Conservation (phyloP, 2,329 filamentous ascomycete species). For the Endocalyx cinctus region DNA sequence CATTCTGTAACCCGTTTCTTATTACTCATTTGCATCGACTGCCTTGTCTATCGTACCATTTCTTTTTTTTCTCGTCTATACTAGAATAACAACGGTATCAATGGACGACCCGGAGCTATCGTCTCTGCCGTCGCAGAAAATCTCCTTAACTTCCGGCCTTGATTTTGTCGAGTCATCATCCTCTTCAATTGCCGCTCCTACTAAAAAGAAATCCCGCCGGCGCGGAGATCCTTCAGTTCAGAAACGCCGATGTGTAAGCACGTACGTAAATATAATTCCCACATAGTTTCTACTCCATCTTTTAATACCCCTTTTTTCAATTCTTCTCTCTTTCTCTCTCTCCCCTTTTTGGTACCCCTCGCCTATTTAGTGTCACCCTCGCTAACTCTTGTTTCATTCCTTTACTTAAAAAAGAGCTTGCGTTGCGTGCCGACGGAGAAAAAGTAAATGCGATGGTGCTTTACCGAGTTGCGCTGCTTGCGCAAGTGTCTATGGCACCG, state of each 20-base stretch:
- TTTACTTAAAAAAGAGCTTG: slow-evolving; percentile 48
- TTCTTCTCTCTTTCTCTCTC: neutral
- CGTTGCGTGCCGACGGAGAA: slow-evolving; percentile 72
- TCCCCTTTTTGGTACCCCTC: too few relatives aligned
- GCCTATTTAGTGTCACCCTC: too few relatives aligned
- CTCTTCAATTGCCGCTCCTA: slow-evolving; percentile 5
- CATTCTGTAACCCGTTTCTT: too few relatives aligned
- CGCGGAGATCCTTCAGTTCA: slow-evolving; percentile 42
- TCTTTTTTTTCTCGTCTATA: slow-evolving; percentile 1
- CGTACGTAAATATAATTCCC: too few relatives aligned
- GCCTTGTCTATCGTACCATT: slow-evolving; percentile 9
- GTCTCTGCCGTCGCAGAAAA: slow-evolving; percentile 14
- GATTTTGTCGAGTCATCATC: slow-evolving; percentile 7
- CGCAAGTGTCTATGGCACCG: slow-evolving; percentile 83
- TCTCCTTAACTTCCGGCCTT: slow-evolving; percentile 8
- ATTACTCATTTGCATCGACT: too few relatives aligned
- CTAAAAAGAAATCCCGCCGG: slow-evolving; percentile 48
- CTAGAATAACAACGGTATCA: neutral
- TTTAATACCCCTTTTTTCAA: slow-evolving; percentile 2
- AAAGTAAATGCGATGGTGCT: slow-evolving; percentile 89
- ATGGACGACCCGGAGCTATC: slow-evolving; percentile 21
- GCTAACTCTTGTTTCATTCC: neutral
- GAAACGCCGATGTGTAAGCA: slow-evolving; percentile 76
- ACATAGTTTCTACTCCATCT: too few relatives aligned
- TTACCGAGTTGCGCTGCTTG: slow-evolving; percentile 93